These are phyloP conservation scores for Coemansia sp. DNA, from an alignment of 192 early-diverging fungal genomes.

Conservation along the genomic window DNA sequence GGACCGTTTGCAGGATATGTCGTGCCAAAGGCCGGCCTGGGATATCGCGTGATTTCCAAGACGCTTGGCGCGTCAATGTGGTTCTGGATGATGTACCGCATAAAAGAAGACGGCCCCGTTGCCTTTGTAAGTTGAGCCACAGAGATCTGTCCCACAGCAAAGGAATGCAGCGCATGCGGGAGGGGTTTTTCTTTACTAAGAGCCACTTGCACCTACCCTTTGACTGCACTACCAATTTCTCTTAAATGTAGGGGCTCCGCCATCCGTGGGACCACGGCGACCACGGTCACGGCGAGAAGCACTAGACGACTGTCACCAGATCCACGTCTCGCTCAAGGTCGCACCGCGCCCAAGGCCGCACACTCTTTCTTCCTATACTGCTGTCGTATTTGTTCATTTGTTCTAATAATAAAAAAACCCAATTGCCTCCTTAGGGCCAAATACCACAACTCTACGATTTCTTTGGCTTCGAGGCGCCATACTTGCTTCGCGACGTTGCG, in stretches of 20 bases:
- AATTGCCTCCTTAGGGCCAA: background rate
- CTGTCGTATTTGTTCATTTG: constrained; percentile 2
- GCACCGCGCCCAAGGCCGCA: too few relatives aligned
- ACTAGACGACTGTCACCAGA: background rate
- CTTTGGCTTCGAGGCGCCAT: constrained; percentile 86
- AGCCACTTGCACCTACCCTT: background rate
- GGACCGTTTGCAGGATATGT: constrained; percentile 44
- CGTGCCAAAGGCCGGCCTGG: constrained; percentile 38
- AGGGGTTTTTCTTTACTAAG: background rate
- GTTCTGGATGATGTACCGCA: constrained; percentile 87
- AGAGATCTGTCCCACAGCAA: background rate
- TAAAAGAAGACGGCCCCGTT: constrained; percentile 73
- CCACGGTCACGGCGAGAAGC: constrained; percentile 58
- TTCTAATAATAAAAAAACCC: background rate
- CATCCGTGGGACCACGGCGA: constrained; percentile 72
- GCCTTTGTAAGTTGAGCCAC: constrained; percentile 61
- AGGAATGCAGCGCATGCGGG: background rate
- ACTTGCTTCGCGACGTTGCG: constrained; percentile 84
- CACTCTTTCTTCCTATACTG: background rate
- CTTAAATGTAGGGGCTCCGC: constrained; percentile 58
- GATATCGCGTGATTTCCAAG: constrained; percentile 64
- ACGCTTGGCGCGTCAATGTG: constrained; percentile 73
- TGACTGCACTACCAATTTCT: background rate
- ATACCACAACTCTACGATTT: constrained; percentile 19
- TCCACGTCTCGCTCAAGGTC: background rate